These are phyloP conservation scores for Kokia cookei DNA, from an alignment of 441 rosid species.

Conservation along the genomic window DNA sequence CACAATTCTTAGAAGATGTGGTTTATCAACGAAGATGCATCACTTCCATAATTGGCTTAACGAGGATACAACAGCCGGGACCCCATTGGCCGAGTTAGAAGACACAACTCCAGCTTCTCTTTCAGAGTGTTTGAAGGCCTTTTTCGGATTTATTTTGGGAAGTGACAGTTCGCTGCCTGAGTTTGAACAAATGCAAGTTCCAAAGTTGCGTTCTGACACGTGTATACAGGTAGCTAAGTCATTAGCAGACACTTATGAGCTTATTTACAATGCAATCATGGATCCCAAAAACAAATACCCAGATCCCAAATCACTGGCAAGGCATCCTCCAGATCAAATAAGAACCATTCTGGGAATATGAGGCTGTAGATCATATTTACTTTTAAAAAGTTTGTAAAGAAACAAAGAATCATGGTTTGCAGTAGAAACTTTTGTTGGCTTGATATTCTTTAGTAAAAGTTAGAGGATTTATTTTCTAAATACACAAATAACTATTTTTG, in stretches of 20 bases:
- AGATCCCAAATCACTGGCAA: constrained; percentile 80
- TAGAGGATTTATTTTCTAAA: background rate
- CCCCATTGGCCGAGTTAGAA: constrained; percentile 54
- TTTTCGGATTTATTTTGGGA: constrained; percentile 84
- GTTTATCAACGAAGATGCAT: constrained; percentile 67
- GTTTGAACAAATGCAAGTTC: constrained; percentile 90
- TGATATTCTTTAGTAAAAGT: background rate
- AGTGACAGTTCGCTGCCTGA: constrained; percentile 86
- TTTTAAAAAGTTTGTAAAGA: background rate
- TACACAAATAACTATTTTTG: background rate
- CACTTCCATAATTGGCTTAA: constrained; percentile 37
- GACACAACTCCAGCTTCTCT: constrained; percentile 61
- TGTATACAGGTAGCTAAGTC: constrained; percentile 63
- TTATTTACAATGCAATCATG: constrained; percentile 62
- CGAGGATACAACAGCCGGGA: constrained; percentile 18
- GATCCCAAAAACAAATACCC: constrained; percentile 67
- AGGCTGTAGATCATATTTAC: constrained; percentile 4
- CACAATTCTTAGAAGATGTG: constrained; percentile 62
- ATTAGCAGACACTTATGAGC: constrained; percentile 72
- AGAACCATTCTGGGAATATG: constrained; percentile 86
- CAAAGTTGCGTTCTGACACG: constrained; percentile 82
- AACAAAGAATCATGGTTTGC: background rate
- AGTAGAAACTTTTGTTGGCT: background rate
- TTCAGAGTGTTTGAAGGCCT: constrained; percentile 71
- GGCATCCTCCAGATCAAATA: constrained; percentile 96